Evolutionary conservation across 1,139 yeast species (phyloP).

Genomic region (Sugiyamaella pinicola): DNA sequence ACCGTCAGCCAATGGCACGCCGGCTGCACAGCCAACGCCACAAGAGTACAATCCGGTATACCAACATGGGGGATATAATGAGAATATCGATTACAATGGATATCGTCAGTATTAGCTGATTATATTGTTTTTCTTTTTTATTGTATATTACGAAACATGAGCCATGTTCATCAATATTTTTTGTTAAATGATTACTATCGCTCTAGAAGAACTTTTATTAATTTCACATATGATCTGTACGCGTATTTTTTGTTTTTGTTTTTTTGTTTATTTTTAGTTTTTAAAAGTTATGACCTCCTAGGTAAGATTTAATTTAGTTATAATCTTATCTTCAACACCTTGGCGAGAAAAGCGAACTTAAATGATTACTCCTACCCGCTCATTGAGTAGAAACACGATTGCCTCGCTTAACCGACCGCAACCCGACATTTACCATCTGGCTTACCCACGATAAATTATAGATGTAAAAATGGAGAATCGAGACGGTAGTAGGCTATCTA

Average conservation of each 20-base stretch:
- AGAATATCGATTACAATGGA: slow-evolving; percentile 32
- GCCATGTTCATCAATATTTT: background rate
- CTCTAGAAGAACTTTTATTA: background rate
- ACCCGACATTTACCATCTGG: too few relatives aligned
- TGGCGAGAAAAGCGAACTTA: too few relatives aligned
- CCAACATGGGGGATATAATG: slow-evolving; percentile 27
- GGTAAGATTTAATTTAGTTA: too few relatives aligned
- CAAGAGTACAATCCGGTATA: slow-evolving; percentile 22
- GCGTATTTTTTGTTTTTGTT: background rate
- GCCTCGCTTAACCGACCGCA: too few relatives aligned
- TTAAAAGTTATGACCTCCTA: too few relatives aligned
- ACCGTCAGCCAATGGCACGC: slow-evolving; percentile 7
- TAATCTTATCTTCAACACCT: too few relatives aligned
- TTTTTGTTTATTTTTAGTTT: background rate
- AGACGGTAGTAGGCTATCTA: background rate
- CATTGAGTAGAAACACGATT: too few relatives aligned
- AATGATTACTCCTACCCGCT: too few relatives aligned
- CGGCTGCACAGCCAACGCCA: slow-evolving; percentile 9
- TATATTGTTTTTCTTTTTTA: background rate
- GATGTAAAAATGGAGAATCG: too few relatives aligned
- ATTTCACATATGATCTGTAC: background rate
- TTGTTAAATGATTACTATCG: background rate
- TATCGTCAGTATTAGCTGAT: slow-evolving; percentile 31
- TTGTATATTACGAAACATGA: slow-evolving; percentile 14
- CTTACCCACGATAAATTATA: too few relatives aligned